Conservation (phyloP, 176 grass and related monocot genomes). For the Themeda triandra region DNA sequence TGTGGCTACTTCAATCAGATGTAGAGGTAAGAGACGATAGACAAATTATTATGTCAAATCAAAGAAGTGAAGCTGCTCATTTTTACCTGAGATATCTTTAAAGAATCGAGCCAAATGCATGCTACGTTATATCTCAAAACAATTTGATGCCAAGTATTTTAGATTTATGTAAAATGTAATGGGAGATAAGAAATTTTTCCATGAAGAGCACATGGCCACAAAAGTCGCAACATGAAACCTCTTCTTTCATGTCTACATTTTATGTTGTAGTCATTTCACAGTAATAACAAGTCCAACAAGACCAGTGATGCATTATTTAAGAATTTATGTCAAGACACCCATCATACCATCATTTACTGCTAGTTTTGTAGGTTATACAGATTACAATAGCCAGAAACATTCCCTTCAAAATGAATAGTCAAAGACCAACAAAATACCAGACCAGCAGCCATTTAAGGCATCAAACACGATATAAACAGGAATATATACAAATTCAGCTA, state of each 20-base stretch:
- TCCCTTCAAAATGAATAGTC: constrained; percentile 14
- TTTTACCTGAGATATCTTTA: neutral
- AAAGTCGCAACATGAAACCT: neutral
- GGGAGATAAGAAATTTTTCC: neutral
- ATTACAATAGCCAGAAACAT: neutral
- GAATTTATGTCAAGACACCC: constrained; percentile 4
- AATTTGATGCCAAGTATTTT: neutral
- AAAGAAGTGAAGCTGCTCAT: constrained; percentile 9
- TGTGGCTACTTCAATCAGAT: neutral
- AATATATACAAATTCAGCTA: constrained; percentile 6
- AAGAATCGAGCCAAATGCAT: constrained; percentile 10
- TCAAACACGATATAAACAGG: too few relatives aligned
- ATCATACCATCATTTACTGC: neutral
- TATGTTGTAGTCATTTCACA: neutral
- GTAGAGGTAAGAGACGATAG: neutral
- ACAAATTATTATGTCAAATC: constrained; percentile 2
- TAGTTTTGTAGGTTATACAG: constrained; percentile 22
- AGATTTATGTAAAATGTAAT: neutral
- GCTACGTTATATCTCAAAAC: constrained; percentile 7
- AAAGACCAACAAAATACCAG: neutral
- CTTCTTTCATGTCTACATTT: neutral
- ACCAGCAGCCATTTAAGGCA: neutral
- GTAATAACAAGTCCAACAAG: constrained; percentile 7
- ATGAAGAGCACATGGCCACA: neutral
- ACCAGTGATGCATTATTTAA: neutral